Conservation (phyloP, 441 rosid genomes). For the Capsella rubella region DNA sequence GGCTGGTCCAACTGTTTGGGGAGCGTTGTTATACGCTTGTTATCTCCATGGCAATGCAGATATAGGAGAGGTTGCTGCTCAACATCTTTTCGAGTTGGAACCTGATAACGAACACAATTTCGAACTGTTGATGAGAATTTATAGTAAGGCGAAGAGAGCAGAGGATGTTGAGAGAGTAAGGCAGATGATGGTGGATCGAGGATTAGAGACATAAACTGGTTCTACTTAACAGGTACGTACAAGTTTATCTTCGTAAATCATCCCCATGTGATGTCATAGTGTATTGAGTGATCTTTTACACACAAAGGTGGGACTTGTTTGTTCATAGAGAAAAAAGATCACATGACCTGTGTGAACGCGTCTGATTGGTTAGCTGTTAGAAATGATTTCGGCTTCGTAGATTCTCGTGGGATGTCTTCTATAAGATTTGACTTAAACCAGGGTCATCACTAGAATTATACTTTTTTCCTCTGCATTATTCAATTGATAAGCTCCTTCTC, state of each 20-base stretch:
- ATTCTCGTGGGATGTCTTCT: conserved; percentile 43
- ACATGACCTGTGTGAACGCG: conserved; percentile 33
- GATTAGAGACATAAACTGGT: conserved; percentile 50
- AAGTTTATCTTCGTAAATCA: conserved; percentile 21
- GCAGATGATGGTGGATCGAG: conserved; percentile 73
- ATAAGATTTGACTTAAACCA: conserved; percentile 25
- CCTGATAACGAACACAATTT: conserved; percentile 92
- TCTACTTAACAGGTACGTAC: conserved; percentile 17
- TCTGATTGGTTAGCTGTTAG: conserved; percentile 38
- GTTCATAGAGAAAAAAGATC: conserved; percentile 17
- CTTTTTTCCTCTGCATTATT: conserved; percentile 39
- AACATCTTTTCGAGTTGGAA: conserved; percentile 78
- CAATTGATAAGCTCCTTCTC: conserved; percentile 38
- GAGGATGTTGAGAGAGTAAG: conserved; percentile 73
- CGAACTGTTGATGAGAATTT: conserved; percentile 72
- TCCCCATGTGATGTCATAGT: conserved; percentile 17
- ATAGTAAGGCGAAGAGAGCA: conserved; percentile 55
- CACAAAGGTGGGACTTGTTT: conserved; percentile 27
- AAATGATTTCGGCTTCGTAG: conserved; percentile 18
- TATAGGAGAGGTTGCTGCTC: conserved; percentile 75
- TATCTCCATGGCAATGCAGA: conserved; percentile 64
- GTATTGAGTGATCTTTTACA: neutral
- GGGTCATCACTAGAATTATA: conserved; percentile 28
- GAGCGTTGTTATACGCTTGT: conserved; percentile 83
- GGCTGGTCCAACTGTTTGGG: conserved; percentile 90